Conservation (phyloP, 495 filamentous ascomycete genomes). For the Xylaria scruposa region DNA sequence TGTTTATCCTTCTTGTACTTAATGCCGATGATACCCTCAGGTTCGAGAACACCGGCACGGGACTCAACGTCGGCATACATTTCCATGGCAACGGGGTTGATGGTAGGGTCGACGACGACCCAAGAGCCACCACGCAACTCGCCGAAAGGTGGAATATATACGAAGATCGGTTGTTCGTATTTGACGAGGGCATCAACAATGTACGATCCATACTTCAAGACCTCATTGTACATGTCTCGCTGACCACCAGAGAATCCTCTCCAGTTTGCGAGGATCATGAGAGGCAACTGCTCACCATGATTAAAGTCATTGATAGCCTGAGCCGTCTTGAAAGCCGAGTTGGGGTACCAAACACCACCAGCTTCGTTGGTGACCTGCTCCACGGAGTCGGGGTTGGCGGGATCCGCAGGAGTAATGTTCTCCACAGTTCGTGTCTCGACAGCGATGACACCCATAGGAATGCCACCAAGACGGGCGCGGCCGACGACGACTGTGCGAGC, state of each 20-base stretch:
- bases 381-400: conserved; percentile 96
- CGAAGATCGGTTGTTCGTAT: conserved; percentile 97
- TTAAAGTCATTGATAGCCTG: conserved; percentile 99
- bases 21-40: conserved; percentile 97
- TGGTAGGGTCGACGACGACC: conserved; percentile 98
- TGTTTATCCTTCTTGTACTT: conserved; percentile 98
- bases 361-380: conserved; percentile 93
- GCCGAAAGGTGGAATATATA: conserved; percentile 96
- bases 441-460: conserved; percentile 97
- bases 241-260: conserved; percentile 99
- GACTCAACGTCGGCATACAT: conserved; percentile 99
- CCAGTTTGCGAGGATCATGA: conserved; percentile 99
- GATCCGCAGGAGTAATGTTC: conserved; percentile 97
- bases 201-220: conserved; percentile 98
- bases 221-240: conserved; percentile 99
- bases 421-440: conserved; percentile 96
- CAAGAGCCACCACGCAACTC: conserved; percentile 98
- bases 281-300: conserved; percentile 94
- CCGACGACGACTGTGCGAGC: conserved; percentile 95
- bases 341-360: conserved; percentile 99
- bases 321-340: conserved; percentile 98
- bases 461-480: conserved; percentile 94
- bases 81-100: conserved; percentile 96
- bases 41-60: conserved; percentile 96
- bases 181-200: conserved; percentile 98